phyloP scores from a whole-genome alignment of 495 filamentous ascomycete species.

The Cryomyces minteri region DNA sequence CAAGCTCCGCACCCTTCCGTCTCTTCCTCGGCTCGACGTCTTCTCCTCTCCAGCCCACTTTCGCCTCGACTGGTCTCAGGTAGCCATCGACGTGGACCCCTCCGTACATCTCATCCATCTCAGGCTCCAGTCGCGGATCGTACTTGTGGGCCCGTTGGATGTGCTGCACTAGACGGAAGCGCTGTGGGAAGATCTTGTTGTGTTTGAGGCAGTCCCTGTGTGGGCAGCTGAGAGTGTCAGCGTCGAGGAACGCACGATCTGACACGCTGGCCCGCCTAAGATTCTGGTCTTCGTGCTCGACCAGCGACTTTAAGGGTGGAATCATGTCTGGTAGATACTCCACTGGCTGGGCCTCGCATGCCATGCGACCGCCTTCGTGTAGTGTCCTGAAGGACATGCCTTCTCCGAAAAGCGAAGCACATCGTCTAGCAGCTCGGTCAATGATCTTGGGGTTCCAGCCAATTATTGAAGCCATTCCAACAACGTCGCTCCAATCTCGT shows the following conservation, averaged over 20 bases:
- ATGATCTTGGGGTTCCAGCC: slow-evolving; percentile 45
- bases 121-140: background rate
- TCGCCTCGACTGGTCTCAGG: slow-evolving; percentile 2
- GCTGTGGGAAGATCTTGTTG: background rate
- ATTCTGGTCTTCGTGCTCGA: background rate
- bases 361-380: slow-evolving; percentile 2
- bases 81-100: slow-evolving; percentile 9
- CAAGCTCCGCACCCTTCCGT: background rate
- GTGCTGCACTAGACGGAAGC: background rate
- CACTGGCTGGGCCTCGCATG: background rate
- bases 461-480: slow-evolving; percentile 52
- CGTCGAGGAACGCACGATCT: background rate
- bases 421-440: slow-evolving; percentile 46
- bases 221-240: background rate
- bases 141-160: background rate
- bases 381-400: slow-evolving; percentile 37
- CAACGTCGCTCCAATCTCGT: slow-evolving; percentile 66
- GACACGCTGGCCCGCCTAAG: background rate
- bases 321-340: background rate
- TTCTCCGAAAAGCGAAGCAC: slow-evolving; percentile 49
- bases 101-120: slow-evolving; percentile 2
- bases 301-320: background rate
- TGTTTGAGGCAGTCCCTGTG: background rate
- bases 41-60: slow-evolving; percentile 1
- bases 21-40: background rate